Evolutionary conservation across 768 basidiomycete species (phyloP), one percentile per base, ranked within the genome.

Genomic region (Trametes sanguinea): DNA sequence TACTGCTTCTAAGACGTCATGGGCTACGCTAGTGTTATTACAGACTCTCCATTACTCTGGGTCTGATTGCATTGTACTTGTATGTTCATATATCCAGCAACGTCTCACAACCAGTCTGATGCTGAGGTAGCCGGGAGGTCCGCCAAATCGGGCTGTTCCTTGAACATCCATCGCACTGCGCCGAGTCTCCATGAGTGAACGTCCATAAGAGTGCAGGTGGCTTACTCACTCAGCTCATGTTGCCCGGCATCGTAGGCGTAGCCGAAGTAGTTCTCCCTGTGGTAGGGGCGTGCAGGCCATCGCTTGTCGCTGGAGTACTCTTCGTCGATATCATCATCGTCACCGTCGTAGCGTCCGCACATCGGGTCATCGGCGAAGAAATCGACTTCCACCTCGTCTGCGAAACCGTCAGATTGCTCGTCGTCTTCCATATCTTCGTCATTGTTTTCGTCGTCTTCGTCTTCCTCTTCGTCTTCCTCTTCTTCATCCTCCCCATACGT

Each of bases 181-280:
- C 14, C 8, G 2, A 10, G 14, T 6, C 29, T 5, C 2, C 14
- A 16, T 55, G 14, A 45, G 54, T 16, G 5, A 2, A n/a, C 0
- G n/a, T 14, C 3, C 29, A 17, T n/a, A 3, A 14, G 5, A 32
- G 14, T 3, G 52, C 13, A 48, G 5, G 30, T 13, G 46, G 2
- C 35, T 44, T 30, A 72, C 76, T 55, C 46, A 77, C 76, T 74
- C 11, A 79, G 37, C 30, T 68, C 57, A 63, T 76, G 73, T 1
- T 71, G 66, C 11, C 73, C 75, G 4, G 75, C 69, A 54, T 79
- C 76, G 57, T 76, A 76, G 13, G 70, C 53, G 47, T 75, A 65
- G 8, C 76, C 77, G 46, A 73, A 77, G 54, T 71, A 65, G 44
- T 48, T 52, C 54, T 72, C 71, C 5, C 27, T 45, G 42, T 71